A percentile compares a stretch with the other conserved stretches of the same genome.
Evolutionary conservation across 148 eudicot species (phyloP).

Genomic region (Camellia sinensis): DNA sequence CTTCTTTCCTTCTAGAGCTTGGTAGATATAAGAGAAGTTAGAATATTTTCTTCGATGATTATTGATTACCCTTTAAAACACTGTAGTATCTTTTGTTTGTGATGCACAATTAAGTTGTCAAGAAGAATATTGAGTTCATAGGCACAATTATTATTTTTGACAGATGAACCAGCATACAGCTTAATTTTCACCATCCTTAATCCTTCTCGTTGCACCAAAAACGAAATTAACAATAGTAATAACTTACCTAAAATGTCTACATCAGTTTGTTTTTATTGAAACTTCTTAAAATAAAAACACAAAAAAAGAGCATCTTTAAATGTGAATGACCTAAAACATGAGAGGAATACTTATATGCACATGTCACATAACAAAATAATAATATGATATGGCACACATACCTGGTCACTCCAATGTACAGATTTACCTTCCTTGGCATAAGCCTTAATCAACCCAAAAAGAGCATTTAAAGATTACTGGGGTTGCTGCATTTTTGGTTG

Average conservation of each 20-base stretch:
- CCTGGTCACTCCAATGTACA: slow-evolving; percentile 98
- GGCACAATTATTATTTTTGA: neutral
- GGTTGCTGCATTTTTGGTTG: too few species aligned
- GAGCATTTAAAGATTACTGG: slow-evolving; percentile 34
- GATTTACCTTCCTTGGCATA: slow-evolving; percentile 83
- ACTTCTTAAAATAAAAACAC: neutral
- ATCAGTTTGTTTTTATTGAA: neutral
- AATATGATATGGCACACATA: slow-evolving; percentile 24
- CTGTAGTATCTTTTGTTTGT: neutral
- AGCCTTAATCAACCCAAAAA: slow-evolving; percentile 53
- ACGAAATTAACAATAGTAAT: neutral
- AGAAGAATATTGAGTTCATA: neutral
- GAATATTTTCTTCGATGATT: neutral
- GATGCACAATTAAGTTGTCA: neutral
- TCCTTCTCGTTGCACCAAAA: neutral
- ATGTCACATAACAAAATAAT: neutral
- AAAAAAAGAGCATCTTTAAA: slow-evolving; percentile 9
- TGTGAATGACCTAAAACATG: neutral
- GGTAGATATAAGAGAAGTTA: neutral
- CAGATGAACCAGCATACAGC: neutral
- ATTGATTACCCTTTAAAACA: neutral
- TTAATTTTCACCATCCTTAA: neutral
- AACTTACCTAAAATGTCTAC: neutral
- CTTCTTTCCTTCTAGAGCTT: neutral
- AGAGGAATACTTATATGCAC: neutral